Conservation (phyloP, 495 filamentous ascomycete genomes). For the Sporormia fimetaria region DNA sequence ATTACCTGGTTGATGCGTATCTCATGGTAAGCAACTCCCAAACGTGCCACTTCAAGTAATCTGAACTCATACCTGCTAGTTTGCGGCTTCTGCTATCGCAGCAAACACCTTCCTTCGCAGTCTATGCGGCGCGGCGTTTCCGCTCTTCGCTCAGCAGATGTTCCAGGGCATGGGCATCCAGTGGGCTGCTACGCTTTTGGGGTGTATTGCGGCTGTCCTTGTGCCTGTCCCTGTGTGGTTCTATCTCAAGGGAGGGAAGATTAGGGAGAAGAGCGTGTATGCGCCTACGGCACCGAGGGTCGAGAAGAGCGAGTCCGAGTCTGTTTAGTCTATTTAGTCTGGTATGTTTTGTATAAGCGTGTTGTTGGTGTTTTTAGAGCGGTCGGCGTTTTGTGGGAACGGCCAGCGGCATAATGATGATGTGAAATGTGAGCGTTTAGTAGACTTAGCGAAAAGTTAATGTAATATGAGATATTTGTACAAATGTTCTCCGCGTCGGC, state of each 20-base stretch:
- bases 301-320: no score
- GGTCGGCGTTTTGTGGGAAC: no score
- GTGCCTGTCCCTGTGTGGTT: slow-evolving; percentile 68
- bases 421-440: no score
- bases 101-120: slow-evolving; percentile 83
- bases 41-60: background rate
- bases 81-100: slow-evolving; percentile 74
- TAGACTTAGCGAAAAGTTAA: no score
- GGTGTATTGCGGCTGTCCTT: slow-evolving; percentile 54
- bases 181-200: slow-evolving; percentile 67
- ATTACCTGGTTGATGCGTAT: slow-evolving; percentile 82
- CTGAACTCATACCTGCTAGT: slow-evolving; percentile 7
- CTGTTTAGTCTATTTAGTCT: no score
- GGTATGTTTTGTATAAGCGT: no score
- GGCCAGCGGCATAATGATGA: no score
- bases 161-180: slow-evolving; percentile 65
- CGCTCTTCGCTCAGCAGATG: slow-evolving; percentile 73
- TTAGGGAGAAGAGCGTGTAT: slow-evolving; percentile 55
- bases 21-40: slow-evolving; percentile 51
- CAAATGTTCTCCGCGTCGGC: no score
- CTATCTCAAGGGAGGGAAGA: slow-evolving; percentile 49
- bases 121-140: slow-evolving; percentile 64
- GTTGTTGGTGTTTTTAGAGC: no score
- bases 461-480: no score
- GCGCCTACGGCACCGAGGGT: no score